Conservation (phyloP, 495 filamentous ascomycete genomes). For the Bacidia rubella region DNA sequence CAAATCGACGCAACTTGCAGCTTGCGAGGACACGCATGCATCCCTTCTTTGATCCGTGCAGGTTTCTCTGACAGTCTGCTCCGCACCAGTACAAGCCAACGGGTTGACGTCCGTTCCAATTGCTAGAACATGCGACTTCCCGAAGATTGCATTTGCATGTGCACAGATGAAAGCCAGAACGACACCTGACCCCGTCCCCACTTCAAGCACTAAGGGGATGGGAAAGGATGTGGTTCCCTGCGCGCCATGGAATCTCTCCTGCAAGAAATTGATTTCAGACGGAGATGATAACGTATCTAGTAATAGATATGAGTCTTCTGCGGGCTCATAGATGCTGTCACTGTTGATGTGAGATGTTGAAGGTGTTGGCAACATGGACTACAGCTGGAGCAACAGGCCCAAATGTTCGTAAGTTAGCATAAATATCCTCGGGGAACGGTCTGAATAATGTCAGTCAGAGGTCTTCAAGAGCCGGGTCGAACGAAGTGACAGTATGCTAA, state of each 20-base stretch:
- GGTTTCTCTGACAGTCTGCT: conserved; percentile 47
- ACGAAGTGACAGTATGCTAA: too few species aligned
- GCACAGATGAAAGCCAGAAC: conserved; percentile 76
- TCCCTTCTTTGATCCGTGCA: conserved; percentile 21
- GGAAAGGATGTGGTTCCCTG: neutral
- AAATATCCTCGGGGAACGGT: neutral
- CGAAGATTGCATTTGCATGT: conserved; percentile 59
- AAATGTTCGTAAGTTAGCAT: neutral
- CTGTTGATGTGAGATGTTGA: conserved; percentile 82
- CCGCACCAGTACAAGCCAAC: conserved; percentile 59
- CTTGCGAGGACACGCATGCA: conserved; percentile 6
- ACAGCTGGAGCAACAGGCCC: neutral
- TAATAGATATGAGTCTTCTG: conserved; percentile 90
- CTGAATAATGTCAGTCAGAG: too few species aligned
- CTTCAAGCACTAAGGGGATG: conserved; percentile 60
- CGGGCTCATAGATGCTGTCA: conserved; percentile 77
- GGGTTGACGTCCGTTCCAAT: conserved; percentile 70
- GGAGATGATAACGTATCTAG: conserved; percentile 77
- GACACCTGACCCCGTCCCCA: conserved; percentile 83
- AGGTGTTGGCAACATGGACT: conserved; percentile 74
- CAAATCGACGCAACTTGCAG: conserved; percentile 26
- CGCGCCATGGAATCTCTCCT: conserved; percentile 37
- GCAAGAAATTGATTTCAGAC: conserved; percentile 59
- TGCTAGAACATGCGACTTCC: conserved; percentile 52
- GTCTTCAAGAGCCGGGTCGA: too few species aligned